Conservation (phyloP, 805 yeast species). For the Metschnikowia kofuensis region DNA sequence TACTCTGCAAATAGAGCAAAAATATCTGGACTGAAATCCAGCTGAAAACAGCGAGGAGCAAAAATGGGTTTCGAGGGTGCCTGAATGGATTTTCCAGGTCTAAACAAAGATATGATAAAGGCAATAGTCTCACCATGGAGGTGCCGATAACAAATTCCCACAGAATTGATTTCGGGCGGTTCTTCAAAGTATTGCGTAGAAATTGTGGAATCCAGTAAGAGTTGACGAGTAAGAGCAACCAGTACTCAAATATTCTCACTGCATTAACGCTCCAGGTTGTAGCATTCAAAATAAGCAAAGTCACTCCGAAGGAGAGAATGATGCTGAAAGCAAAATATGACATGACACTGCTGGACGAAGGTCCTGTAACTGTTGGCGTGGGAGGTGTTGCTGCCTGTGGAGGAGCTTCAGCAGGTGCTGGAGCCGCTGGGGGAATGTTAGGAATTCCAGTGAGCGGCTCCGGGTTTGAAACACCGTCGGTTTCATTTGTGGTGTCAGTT, state of each 20-base stretch:
- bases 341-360: conserved; percentile 11
- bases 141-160: conserved; percentile 79
- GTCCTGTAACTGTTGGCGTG: conserved; percentile 28
- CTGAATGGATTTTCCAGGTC: conserved; percentile 58
- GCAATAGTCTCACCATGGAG: conserved; percentile 58
- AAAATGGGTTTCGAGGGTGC: conserved; percentile 59
- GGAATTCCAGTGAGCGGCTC: not conserved
- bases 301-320: conserved; percentile 27
- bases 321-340: conserved; percentile 28
- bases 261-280: conserved; percentile 62
- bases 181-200: conserved; percentile 69
- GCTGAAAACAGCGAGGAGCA: conserved; percentile 42
- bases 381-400: not conserved
- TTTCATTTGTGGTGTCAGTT: not conserved
- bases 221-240: conserved; percentile 49
- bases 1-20: conserved; percentile 58
- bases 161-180: conserved; percentile 57
- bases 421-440: not conserved
- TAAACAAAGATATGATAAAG: conserved; percentile 61
- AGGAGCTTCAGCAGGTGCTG: not conserved
- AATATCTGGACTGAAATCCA: conserved; percentile 65
- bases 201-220: conserved; percentile 91
- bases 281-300: conserved; percentile 52
- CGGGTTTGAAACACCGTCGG: not conserved
- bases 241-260: conserved; percentile 56